Conservation (phyloP, 352 stramenopile genomes). For the Phytophthora capsici region DNA sequence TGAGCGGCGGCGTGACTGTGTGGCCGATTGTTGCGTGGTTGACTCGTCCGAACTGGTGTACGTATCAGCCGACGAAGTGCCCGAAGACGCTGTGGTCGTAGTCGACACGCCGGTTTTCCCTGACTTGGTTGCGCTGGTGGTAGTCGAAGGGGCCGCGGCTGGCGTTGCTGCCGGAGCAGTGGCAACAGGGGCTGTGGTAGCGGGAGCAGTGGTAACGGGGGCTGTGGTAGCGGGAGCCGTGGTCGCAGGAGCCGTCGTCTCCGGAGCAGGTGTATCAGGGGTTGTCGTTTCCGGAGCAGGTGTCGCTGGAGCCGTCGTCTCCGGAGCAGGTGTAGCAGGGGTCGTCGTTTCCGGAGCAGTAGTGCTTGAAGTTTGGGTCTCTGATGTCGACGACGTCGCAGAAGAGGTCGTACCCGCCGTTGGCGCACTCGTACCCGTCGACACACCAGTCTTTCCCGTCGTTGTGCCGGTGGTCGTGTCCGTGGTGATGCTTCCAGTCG, state of each 20-base stretch:
- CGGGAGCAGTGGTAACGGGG: too few species aligned
- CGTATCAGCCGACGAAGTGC: conserved; percentile 27
- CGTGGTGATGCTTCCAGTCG: conserved; percentile 13
- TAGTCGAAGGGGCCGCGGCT: not conserved
- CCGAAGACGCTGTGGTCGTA: conserved; percentile 1
- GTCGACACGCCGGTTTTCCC: conserved; percentile 13
- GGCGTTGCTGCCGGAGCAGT: conserved; percentile 5
- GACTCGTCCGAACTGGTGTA: conserved; percentile 24
- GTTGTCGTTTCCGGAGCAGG: not conserved
- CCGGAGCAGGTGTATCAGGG: too few species aligned
- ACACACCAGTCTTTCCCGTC: conserved; percentile 10
- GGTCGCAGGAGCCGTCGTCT: too few species aligned
- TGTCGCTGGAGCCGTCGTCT: conserved; percentile 7
- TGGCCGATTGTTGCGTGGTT: conserved; percentile 32
- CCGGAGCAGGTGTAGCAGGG: too few species aligned
- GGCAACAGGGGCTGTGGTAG: conserved; percentile 1
- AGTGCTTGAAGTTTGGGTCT: not conserved
- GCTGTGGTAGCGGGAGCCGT: too few species aligned
- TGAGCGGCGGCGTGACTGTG: conserved; percentile 21
- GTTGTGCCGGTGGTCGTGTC: conserved; percentile 12
- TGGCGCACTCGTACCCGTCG: conserved; percentile 6
- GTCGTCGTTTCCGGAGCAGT: too few species aligned
- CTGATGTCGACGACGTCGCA: conserved; percentile 1
- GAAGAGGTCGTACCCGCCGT: not conserved
- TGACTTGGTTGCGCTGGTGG: conserved; percentile 13